phyloP scores from a whole-genome alignment of 1,284 basidiomycete species.

The Pisolithus thermaeus region DNA sequence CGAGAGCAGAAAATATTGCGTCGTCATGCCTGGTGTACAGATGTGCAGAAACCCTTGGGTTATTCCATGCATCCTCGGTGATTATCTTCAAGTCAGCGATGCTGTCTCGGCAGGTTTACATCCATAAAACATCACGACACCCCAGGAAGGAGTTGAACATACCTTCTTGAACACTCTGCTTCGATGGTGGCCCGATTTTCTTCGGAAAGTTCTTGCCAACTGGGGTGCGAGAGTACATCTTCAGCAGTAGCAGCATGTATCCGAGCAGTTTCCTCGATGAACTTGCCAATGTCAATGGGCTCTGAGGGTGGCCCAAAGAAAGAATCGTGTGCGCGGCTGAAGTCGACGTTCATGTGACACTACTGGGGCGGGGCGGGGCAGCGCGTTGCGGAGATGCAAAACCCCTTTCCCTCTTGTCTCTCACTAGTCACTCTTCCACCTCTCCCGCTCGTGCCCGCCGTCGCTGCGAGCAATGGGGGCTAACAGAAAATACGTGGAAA shows the following conservation, averaged over 20 bases:
- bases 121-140: neutral
- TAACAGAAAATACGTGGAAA: constrained; percentile 36
- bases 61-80: constrained; percentile 44
- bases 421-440: neutral
- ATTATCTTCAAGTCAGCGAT: constrained; percentile 47
- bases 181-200: constrained; percentile 26
- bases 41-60: constrained; percentile 54
- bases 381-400: too few species aligned
- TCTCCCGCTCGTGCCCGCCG: neutral
- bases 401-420: neutral
- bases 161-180: constrained; percentile 38
- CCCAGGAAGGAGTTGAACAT: constrained; percentile 5
- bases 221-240: constrained; percentile 12
- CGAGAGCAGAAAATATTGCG: constrained; percentile 40
- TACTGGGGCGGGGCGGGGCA: neutral
- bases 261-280: constrained; percentile 29
- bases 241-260: constrained; percentile 9
- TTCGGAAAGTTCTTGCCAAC: constrained; percentile 23
- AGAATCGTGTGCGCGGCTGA: constrained; percentile 24
- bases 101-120: constrained; percentile 30
- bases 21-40: constrained; percentile 50
- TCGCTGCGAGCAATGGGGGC: constrained; percentile 13
- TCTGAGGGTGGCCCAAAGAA: constrained; percentile 54
- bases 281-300: constrained; percentile 38
- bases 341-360: constrained; percentile 18